Evolutionary conservation across 345 rosid genomes (phyloP), one percentile per base, ranked within the genome.

Genomic region (Fremontodendron californicum): DNA sequence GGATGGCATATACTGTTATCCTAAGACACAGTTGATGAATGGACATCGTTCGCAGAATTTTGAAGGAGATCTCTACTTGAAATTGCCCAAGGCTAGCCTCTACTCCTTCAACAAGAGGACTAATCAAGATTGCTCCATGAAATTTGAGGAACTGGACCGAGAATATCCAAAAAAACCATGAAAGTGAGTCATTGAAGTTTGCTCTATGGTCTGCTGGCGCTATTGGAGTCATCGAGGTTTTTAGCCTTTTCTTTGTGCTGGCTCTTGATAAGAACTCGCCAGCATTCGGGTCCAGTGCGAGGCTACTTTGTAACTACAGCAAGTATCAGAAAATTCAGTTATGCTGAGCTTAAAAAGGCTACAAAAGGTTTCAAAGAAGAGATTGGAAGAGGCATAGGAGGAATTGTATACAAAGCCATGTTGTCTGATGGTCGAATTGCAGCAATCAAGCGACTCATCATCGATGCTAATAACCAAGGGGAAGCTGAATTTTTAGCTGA

Each of bases 21-120:
- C 77, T 0, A 82, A 86, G 55, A 48, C 5, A 48, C 39, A 10
- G 31, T 66, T 86, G 46, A 29, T 64, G 15, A 78, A 86, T 19
- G 89, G 87, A 2, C 58, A 64, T 27, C 27, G 39, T 25, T 31
- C 67, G 7, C 57, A 82, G 6, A 46, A 68, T 75, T 82, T 73
- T 12, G 6, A 1, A 0, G 86, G 86, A 10, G 61, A 63, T 15
- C 23, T 81, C 12, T 75, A 77, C 55, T 46, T 83, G 5, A 87
- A 81, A 64, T 9, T 84, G 21, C 81, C 81, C 1, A 77, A 81
- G 63, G 48, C 67, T 21, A 40, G 29, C 64, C 37, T 33, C 2
- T 52, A 19, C 0, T 69, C 51, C 1, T 48, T 8, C 43, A 71
- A 23, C 5, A 52, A 15, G 40, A 6, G 21, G 21, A 4, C 31